Evolutionary conservation across 1,139 yeast species (phyloP), one percentile per base, ranked within the genome.

Genomic region (Candida tetrigidarum): DNA sequence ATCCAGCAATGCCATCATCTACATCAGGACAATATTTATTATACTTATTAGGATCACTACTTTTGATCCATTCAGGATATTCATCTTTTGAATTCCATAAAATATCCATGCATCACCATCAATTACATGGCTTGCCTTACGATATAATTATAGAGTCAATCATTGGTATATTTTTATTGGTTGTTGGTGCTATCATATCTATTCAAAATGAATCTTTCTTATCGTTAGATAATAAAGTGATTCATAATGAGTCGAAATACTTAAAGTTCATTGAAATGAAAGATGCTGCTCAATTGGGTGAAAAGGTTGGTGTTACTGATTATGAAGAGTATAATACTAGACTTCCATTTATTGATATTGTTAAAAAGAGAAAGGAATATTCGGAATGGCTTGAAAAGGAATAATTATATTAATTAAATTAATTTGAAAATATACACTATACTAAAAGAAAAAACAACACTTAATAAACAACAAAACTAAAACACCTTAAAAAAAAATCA

Each of bases 41-140:
- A 20, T 68, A 65, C 48, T 43, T 63, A 16, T 39, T 70, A 2
- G 79, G 80, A 2, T 43, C 56, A n/a, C 42, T 66, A 15, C 53
- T 74, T 12, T 60, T 76, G 29, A 38, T 64, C 10, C 83, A 80
- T 54, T 69, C 81, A 3, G 80, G 76, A 3, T 79, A 77, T 51
- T 78, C 83, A 10, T 69, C 82, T 1, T 73, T 72, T 53, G 83
- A 79, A 52, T 68, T 71, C 56, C 78, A 75, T 47, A 79, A 73
- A 53, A 48, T 46, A n/a, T 39, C 51, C 11, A 45, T 60, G 15
- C 51, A 48, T 41, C 51, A 54, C 28, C 35, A 28, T 20, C 16
- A 10, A 18, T 45, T 45, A 44, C 40, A 52, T 8, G 19, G 19
- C 18, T 32, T 32, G 48, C 77, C 77, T 3, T 45, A 56, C 7